phyloP scores from a whole-genome alignment of 2,329 filamentous ascomycete genomes.

The Ascosphaera apis region DNA sequence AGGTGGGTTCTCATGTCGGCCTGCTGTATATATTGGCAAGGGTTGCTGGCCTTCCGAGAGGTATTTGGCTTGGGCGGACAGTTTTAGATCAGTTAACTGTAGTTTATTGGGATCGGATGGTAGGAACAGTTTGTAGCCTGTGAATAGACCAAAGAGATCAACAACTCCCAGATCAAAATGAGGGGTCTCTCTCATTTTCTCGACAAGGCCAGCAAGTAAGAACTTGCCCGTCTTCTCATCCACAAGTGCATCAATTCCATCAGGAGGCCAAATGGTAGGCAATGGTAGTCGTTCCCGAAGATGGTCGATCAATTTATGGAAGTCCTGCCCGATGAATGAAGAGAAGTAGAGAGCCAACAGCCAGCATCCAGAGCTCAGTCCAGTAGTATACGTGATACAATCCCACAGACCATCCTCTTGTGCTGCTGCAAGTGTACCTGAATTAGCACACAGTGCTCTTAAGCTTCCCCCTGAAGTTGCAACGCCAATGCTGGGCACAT shows the following conservation, averaged over 20 bases:
- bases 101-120: slow-evolving; percentile 64
- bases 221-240: slow-evolving; percentile 84
- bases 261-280: slow-evolving; percentile 81
- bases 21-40: slow-evolving; percentile 83
- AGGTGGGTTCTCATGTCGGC: slow-evolving; percentile 51
- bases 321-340: slow-evolving; percentile 44
- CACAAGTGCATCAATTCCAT: slow-evolving; percentile 58
- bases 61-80: slow-evolving; percentile 65
- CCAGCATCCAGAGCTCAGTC: slow-evolving; percentile 93
- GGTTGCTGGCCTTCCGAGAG: slow-evolving; percentile 60
- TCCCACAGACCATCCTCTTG: slow-evolving; percentile 78
- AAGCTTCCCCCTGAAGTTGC: slow-evolving; percentile 86
- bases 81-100: slow-evolving; percentile 58
- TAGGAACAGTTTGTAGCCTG: slow-evolving; percentile 66
- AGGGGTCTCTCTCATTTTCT: slow-evolving; percentile 69
- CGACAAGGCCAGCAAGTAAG: slow-evolving; percentile 65
- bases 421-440: slow-evolving; percentile 64
- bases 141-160: slow-evolving; percentile 70
- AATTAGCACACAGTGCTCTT: slow-evolving; percentile 70
- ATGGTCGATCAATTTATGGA: slow-evolving; percentile 54
- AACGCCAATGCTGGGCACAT: slow-evolving; percentile 81
- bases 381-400: slow-evolving; percentile 83
- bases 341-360: slow-evolving; percentile 73
- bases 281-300: slow-evolving; percentile 64
- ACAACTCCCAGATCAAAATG: slow-evolving; percentile 71